Evolutionary conservation across 106 monocot genomes (phyloP).

Genomic region (Alisma plantagoaquatica): DNA sequence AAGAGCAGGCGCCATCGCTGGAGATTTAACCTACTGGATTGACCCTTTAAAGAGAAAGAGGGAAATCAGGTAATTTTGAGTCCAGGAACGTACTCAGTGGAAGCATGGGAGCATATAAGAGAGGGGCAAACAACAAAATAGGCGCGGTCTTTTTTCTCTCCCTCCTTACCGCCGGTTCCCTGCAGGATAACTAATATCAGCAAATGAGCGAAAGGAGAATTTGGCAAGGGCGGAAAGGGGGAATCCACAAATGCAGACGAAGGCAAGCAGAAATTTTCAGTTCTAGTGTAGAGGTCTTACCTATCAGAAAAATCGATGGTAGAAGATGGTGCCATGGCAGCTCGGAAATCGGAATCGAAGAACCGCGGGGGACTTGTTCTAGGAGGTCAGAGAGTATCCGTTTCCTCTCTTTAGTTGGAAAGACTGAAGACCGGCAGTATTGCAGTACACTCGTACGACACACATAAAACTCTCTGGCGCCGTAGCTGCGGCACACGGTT

Average conservation of each 20-base stretch:
- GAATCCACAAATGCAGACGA: not conserved
- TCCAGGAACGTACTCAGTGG: constrained; percentile 53
- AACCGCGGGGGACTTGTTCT: not conserved
- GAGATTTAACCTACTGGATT: not conserved
- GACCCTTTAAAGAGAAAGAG: not conserved
- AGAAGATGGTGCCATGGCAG: constrained; percentile 4
- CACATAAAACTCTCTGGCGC: no score
- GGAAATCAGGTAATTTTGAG: not conserved
- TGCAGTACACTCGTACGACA: no score
- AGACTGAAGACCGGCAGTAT: no score
- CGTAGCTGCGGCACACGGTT: no score
- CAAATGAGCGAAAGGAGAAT: not conserved
- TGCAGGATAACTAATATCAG: not conserved
- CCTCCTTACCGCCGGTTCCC: constrained; percentile 23
- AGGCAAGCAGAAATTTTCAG: no score
- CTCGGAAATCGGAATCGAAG: no score
- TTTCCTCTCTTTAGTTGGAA: no score
- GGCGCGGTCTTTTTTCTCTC: constrained; percentile 35
- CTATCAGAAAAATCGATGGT: constrained; percentile 11
- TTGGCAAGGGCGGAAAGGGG: not conserved
- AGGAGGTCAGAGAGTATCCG: no score
- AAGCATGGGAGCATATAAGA: constrained; percentile 77
- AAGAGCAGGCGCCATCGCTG: not conserved
- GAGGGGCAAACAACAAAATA: constrained; percentile 55
- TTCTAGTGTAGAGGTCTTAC: constrained; percentile 2